These are phyloP conservation scores for Phytophthora pluvialis DNA, from an alignment of 352 stramenopile genomes.

Conservation along the genomic window DNA sequence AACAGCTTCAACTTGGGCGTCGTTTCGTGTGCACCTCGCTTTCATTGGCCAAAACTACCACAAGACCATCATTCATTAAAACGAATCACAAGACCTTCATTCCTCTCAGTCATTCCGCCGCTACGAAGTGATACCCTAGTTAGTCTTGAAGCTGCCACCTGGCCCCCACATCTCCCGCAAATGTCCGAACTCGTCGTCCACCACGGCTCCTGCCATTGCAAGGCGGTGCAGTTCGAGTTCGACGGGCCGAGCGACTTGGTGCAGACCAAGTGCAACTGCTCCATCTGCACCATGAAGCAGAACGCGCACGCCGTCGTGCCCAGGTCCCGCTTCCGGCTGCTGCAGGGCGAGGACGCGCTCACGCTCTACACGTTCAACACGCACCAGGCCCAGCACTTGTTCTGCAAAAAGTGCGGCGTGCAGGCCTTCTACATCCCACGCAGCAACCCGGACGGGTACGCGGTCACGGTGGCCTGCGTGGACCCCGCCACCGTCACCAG, in stretches of 20 bases:
- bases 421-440: slow-evolving; percentile 83
- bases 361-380: slow-evolving; percentile 88
- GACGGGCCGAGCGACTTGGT: slow-evolving; percentile 60
- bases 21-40: slow-evolving; percentile 15
- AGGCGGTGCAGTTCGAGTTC: slow-evolving; percentile 73
- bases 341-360: slow-evolving; percentile 52
- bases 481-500: slow-evolving; percentile 52
- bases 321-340: slow-evolving; percentile 56
- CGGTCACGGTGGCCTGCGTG: slow-evolving; percentile 79
- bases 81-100: not conserved
- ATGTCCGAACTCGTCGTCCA: slow-evolving; percentile 8
- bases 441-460: slow-evolving; percentile 81
- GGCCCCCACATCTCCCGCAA: not conserved
- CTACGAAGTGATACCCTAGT: not conserved
- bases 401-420: slow-evolving; percentile 83
- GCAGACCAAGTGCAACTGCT: slow-evolving; percentile 84
- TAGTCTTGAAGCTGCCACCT: slow-evolving; percentile 5
- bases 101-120: not conserved
- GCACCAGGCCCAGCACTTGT: slow-evolving; percentile 75
- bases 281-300: slow-evolving; percentile 82
- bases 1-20: slow-evolving; percentile 19
- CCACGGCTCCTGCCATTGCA: slow-evolving; percentile 69
- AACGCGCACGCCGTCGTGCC: slow-evolving; percentile 81
- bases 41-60: slow-evolving; percentile 10
- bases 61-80: too few relatives aligned